These are phyloP conservation scores for Citrullus mucosospermus DNA, from an alignment of 306 rosid genomes.

Conservation along the genomic window DNA sequence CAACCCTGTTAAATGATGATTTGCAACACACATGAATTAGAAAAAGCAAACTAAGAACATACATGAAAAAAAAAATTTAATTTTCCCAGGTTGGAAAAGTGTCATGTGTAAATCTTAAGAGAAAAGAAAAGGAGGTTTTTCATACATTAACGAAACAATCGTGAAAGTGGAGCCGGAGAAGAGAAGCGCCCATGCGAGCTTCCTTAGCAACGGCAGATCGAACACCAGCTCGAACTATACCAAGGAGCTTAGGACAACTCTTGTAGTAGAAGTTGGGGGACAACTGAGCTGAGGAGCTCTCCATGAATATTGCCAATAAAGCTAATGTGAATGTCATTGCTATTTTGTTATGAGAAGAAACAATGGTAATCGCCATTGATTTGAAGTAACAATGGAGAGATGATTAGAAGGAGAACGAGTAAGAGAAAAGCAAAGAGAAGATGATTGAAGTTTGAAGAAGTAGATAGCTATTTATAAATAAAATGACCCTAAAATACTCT, in stretches of 20 bases:
- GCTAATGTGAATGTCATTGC: not conserved
- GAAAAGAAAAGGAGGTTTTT: too few relatives aligned
- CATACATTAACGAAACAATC: conserved; percentile 73
- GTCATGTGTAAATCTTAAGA: not conserved
- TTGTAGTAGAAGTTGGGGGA: conserved; percentile 25
- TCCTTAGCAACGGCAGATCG: conserved; percentile 40
- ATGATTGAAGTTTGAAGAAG: not conserved
- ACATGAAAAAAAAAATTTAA: too few relatives aligned
- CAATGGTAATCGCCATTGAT: too few relatives aligned
- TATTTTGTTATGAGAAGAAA: not conserved
- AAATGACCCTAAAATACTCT: too few relatives aligned
- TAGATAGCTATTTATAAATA: not conserved
- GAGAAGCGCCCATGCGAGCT: conserved; percentile 65
- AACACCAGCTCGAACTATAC: conserved; percentile 31
- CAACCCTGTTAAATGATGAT: conserved; percentile 42
- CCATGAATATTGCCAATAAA: not conserved
- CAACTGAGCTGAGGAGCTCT: conserved; percentile 34
- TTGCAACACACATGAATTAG: too few relatives aligned
- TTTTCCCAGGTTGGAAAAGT: too few relatives aligned
- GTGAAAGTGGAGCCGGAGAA: conserved; percentile 69
- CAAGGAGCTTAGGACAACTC: conserved; percentile 44
- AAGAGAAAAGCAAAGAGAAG: not conserved
- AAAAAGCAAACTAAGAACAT: too few relatives aligned
- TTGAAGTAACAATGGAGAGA: too few relatives aligned
- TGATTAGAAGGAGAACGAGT: too few relatives aligned